A percentile compares a stretch with the other conserved stretches of the same genome.
These are phyloP conservation scores for Saposhnikovia divaricata DNA, from an alignment of 129 eudicot genomes.

Conservation along the genomic window DNA sequence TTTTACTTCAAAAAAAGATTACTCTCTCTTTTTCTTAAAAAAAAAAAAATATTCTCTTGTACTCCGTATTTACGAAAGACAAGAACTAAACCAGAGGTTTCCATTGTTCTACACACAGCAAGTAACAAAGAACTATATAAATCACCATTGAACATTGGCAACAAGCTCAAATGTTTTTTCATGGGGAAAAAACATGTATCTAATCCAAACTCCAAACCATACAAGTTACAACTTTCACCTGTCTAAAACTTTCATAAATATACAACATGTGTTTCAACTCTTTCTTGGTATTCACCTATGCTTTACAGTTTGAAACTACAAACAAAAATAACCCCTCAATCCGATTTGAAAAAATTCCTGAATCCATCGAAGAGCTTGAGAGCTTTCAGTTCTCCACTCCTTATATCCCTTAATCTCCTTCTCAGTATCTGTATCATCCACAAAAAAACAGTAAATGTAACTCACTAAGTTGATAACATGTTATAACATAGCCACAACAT, in stretches of 20 bases:
- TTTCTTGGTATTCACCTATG: background rate
- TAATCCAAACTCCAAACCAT: too few relatives aligned
- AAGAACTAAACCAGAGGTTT: too few relatives aligned
- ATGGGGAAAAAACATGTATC: too few relatives aligned
- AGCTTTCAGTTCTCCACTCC: constrained; percentile 86
- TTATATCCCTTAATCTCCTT: constrained; percentile 82
- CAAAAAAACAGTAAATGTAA: background rate
- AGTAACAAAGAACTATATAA: too few relatives aligned
- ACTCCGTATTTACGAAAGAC: too few relatives aligned
- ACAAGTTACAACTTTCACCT: background rate
- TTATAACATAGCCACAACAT: background rate
- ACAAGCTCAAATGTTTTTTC: too few relatives aligned
- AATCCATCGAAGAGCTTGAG: constrained; percentile 63
- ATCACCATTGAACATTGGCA: too few relatives aligned
- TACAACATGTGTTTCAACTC: background rate
- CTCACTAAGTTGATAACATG: background rate
- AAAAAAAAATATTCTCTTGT: too few relatives aligned
- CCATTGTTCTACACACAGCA: too few relatives aligned
- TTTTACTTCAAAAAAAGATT: too few relatives aligned
- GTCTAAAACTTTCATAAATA: background rate
- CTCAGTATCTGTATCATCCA: constrained; percentile 55
- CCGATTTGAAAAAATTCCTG: constrained; percentile 56
- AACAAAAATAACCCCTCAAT: constrained; percentile 2
- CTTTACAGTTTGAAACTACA: background rate
- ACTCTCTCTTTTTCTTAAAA: too few relatives aligned